Base-by-base conservation (phyloP, 2,329 filamentous ascomycete genomes). In the Fusarium decemcellulare region DNA sequence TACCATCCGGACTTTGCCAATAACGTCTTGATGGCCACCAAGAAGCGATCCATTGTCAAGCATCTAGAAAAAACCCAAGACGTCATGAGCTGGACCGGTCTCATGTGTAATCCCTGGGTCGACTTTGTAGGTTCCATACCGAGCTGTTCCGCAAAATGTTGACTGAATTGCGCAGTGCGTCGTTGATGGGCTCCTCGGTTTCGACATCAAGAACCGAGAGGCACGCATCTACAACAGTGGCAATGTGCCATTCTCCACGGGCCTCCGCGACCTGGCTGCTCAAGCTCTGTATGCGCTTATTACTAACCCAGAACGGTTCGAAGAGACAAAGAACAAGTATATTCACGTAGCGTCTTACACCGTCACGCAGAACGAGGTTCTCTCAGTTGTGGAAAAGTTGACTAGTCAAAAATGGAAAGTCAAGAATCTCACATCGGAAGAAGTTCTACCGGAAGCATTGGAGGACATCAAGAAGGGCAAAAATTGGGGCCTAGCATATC, bases 221-320 rank as follows among this genome's bases (percentile, higher is more conserved):
- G 51, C 51, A n/a, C 51, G 47, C n/a, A 59, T 59, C 27, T 59
- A 52, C 39, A 59, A 59, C 9, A 46, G 56, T 6, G 56, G 56
- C 14, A 39, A 59, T 59, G 27, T 59, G 27, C 56, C 56, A 30
- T 59, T 59, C 12, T 59, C 56, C 47, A 59, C 47, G 37, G 46
- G 56, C 37, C 46, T 51, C 47, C 56, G 56, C 40, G 56, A 59
- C 29, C 48, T 59, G 47, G 56, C 47, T 43, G 56, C 44, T n/a
- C 47, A 59, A 34, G 30, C 56, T 34, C 56, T 59, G 36, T 59
- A 36, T 39, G 39, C 46, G 46, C 56, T 59, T 36, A 37, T 59
- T 39, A 59, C 56, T 29, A 30, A 59, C 7, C 27, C 56, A 8
- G 39, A 46, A 47, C 39, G 51, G 51, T 32, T 54, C 23, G 51